Evolutionary conservation across 768 basidiomycete genomes (phyloP).

Genomic region (Leccinum obscurum): DNA sequence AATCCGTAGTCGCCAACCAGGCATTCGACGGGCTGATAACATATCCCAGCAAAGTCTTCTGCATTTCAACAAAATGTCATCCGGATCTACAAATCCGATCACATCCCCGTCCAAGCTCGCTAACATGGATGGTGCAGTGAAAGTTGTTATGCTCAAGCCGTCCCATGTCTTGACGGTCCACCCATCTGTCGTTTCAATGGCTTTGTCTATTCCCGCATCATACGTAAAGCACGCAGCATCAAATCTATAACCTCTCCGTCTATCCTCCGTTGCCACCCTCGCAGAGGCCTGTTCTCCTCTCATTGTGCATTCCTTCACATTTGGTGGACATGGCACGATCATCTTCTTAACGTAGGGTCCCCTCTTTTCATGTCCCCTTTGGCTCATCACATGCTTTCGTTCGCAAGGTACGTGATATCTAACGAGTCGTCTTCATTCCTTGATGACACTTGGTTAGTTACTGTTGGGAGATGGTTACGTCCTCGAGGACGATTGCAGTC

Average conservation of each 20-base stretch:
- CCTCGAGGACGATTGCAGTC: conserved; percentile 73
- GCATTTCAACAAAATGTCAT: conserved; percentile 8
- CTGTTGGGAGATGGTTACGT: conserved; percentile 85
- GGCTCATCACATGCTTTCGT: conserved; percentile 45
- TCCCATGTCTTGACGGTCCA: conserved; percentile 61
- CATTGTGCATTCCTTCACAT: too few species aligned
- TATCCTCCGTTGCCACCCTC: too few species aligned
- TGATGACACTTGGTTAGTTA: conserved; percentile 38
- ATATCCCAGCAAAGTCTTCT: background rate
- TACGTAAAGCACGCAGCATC: conserved; percentile 72
- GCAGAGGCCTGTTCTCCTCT: too few species aligned
- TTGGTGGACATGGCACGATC: too few species aligned
- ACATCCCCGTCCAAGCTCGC: conserved; percentile 75
- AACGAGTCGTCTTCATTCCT: background rate
- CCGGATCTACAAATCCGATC: conserved; percentile 88
- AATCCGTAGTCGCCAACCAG: conserved; percentile 49
- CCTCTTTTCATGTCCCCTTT: too few species aligned
- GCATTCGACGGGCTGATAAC: conserved; percentile 66
- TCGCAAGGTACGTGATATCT: conserved; percentile 50
- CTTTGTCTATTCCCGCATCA: conserved; percentile 48
- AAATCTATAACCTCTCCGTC: conserved; percentile 62
- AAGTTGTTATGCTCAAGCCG: conserved; percentile 89
- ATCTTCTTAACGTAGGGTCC: too few species aligned
- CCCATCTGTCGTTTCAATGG: conserved; percentile 29
- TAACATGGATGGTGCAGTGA: conserved; percentile 82